Evolutionary conservation across 345 rosid genomes (phyloP), one percentile per base, ranked within the genome.

Genomic region (Eucalyptus polybractea): DNA sequence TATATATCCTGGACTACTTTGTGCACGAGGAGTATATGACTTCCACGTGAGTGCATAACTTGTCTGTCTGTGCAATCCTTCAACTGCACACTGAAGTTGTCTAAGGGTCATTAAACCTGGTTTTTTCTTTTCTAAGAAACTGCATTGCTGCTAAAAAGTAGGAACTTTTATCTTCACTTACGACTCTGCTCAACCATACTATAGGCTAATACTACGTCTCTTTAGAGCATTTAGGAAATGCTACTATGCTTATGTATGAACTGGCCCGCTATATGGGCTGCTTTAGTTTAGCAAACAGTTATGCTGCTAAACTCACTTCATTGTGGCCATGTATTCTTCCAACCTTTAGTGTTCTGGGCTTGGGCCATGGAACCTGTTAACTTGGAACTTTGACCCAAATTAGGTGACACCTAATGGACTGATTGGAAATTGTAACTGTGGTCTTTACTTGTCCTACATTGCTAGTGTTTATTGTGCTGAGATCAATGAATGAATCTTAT

Each of bases 1-100:
- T 96, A 44, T 97, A 97, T 91, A 92, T 97, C 91, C 89, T 97
- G 94, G 99, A 97, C 94, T 97, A 97, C 93, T 97, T 97, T 89
- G 91, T 94, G 90, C 91, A 97, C 69, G 99, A 97, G 94, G 99
- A 97, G 91, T 97, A 96, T 90, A 97, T 97, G 99, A 96, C 98
- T 89, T 97, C 99, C 87, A 97, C 99, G 98, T 97, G 94, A 96
- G 99, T 95, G 80, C 88, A 86, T 67, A 87, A 56, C 87, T 12
- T 88, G 31, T 56, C 89, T 87, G 88, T 86, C n/a, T 65, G 13
- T 69, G 42, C 27, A 42, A 25, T 31, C 45, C 5, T 65, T 40
- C 50, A 31, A 83, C 2, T 86, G 17, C 33, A 13, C 19, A 4
- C 69, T 27, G 31, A 13, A 62, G 16, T 62, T 62, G 69, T 62